These are phyloP conservation scores for Pisolithus microcarpus DNA, from an alignment of 768 basidiomycete species.

Conservation along the genomic window DNA sequence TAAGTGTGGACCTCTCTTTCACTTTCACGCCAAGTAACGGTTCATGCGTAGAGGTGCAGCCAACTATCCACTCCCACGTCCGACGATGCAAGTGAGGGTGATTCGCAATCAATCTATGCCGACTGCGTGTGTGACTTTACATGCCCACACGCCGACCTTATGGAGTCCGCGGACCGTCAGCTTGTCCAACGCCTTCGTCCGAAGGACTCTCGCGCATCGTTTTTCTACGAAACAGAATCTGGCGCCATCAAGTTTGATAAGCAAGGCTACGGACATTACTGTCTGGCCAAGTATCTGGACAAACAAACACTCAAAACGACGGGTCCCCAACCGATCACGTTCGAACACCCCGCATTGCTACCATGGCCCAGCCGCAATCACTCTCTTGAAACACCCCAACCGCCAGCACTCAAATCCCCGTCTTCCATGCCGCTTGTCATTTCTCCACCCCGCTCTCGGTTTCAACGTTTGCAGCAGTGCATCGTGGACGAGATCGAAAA, in stretches of 20 bases:
- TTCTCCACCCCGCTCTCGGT: slow-evolving; percentile 7
- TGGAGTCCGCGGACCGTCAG: slow-evolving; percentile 12
- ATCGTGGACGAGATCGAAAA: slow-evolving; percentile 25
- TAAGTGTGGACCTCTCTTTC: slow-evolving; percentile 5
- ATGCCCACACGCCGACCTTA: slow-evolving; percentile 13
- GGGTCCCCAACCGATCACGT: slow-evolving; percentile 14
- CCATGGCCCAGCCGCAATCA: slow-evolving; percentile 13
- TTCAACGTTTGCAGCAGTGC: slow-evolving; percentile 8
- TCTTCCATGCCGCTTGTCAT: neutral
- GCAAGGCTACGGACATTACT: slow-evolving; percentile 19
- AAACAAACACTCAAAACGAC: slow-evolving; percentile 18
- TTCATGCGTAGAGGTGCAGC: slow-evolving; percentile 10
- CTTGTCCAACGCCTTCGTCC: slow-evolving; percentile 3
- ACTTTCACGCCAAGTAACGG: neutral
- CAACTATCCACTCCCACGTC: neutral
- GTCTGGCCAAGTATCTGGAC: slow-evolving; percentile 21
- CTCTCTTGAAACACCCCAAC: neutral
- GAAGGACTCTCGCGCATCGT: slow-evolving; percentile 10
- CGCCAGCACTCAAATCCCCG: neutral
- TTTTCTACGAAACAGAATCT: slow-evolving; percentile 25
- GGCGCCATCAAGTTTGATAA: slow-evolving; percentile 22
- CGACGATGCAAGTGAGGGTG: slow-evolving; percentile 6
- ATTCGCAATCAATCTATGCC: slow-evolving; percentile 21
- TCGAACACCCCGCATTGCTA: slow-evolving; percentile 14
- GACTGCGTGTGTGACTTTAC: slow-evolving; percentile 21